Evolutionary conservation across 176 grass and related monocot species (phyloP).

Genomic region (Triticum timopheevii): DNA sequence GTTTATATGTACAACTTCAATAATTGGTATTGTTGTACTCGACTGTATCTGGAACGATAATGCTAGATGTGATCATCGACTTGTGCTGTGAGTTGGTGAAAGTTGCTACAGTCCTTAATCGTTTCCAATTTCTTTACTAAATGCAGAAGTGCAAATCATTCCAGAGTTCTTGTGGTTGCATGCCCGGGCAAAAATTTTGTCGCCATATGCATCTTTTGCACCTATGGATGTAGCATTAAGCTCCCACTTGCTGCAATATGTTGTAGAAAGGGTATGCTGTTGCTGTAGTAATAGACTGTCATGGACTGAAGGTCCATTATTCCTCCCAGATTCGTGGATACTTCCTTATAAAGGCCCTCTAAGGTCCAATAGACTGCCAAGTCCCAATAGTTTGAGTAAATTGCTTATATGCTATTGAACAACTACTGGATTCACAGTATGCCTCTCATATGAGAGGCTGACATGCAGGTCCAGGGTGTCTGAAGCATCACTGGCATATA

Average conservation of each 20-base stretch:
- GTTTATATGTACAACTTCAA: conserved; percentile 9
- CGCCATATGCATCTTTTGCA: neutral
- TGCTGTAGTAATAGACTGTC: neutral
- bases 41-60: neutral
- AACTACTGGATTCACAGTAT: neutral
- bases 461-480: neutral
- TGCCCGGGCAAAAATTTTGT: neutral
- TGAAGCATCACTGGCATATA: neutral
- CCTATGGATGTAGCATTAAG: neutral
- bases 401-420: neutral
- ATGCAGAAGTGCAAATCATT: neutral
- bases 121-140: neutral
- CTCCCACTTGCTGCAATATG: conserved; percentile 10
- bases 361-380: neutral
- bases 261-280: neutral
- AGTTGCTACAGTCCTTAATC: neutral
- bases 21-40: neutral
- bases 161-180: neutral
- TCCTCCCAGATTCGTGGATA: too few relatives aligned
- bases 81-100: conserved; percentile 17
- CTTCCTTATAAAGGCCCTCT: neutral
- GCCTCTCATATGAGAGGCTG: neutral
- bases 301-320: neutral
- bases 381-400: neutral
- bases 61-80: neutral